These are phyloP conservation scores for Myxozyma neglecta DNA, from an alignment of 805 yeast genomes.

Conservation along the genomic window DNA sequence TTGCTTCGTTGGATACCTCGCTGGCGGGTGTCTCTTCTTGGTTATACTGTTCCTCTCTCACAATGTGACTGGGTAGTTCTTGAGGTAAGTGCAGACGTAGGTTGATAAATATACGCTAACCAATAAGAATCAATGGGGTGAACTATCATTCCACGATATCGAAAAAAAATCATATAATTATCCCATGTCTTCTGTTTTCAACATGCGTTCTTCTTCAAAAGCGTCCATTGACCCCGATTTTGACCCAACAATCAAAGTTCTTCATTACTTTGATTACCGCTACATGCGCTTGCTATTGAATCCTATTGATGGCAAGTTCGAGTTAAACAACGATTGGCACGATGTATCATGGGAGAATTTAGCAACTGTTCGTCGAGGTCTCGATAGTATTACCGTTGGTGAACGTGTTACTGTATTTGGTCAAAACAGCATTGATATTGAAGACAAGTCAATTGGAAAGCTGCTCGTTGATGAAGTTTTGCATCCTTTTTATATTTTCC, in stretches of 20 bases:
- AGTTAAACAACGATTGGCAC: slow-evolving; percentile 82
- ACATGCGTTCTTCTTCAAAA: slow-evolving; percentile 15
- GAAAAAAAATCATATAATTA: slow-evolving; percentile 64
- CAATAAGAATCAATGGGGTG: slow-evolving; percentile 75
- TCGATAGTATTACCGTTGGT: slow-evolving; percentile 65
- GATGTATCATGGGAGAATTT: slow-evolving; percentile 73
- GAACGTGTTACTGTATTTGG: slow-evolving; percentile 77
- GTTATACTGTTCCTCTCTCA: slow-evolving; percentile 66
- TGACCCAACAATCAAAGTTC: slow-evolving; percentile 68
- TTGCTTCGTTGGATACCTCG: slow-evolving; percentile 84
- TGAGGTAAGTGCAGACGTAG: slow-evolving; percentile 45
- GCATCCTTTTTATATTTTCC: slow-evolving; percentile 95
- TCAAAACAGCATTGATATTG: slow-evolving; percentile 68
- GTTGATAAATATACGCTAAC: not conserved
- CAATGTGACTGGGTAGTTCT: slow-evolving; percentile 89
- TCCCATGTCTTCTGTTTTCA: slow-evolving; percentile 67
- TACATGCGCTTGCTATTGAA: slow-evolving; percentile 80
- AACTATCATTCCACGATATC: slow-evolving; percentile 61
- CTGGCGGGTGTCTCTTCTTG: slow-evolving; percentile 65
- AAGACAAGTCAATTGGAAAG: slow-evolving; percentile 64
- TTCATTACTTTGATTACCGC: slow-evolving; percentile 75
- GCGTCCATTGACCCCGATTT: slow-evolving; percentile 38
- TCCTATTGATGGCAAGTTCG: slow-evolving; percentile 83
- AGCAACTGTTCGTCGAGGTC: slow-evolving; percentile 54
- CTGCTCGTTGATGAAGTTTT: slow-evolving; percentile 81